Evolutionary conservation across 2,329 filamentous ascomycete species (phyloP), one percentile per base, ranked within the genome.

Genomic region (Hymenoscyphus scutula): DNA sequence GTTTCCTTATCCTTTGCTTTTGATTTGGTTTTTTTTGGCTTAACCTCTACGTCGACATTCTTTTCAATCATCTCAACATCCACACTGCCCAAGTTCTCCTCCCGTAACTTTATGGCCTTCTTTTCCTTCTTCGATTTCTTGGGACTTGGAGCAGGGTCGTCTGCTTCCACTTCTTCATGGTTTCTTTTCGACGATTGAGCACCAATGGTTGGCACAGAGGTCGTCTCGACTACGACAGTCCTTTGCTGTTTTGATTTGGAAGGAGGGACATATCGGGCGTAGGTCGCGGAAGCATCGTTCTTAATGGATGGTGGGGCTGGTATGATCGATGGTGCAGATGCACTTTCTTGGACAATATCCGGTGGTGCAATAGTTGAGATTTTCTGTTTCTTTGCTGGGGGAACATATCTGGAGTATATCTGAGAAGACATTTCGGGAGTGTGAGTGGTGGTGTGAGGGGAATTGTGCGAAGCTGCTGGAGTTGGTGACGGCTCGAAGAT

Each of bases 341-440:
- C 19, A 8, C 19, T 51, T 51, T 51, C 38, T 45, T 19, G 45
- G 8, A 51, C 23, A 23, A 51, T 51, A 51, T 51, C 45, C 4
- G 19, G 11, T 25, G 58, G 34, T 19, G 53, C 17, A 34, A 19
- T 56, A 5, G 32, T 11, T 11, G 51, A 25, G 53, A 51, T 38
- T 60, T 65, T 67, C 37, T 55, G 56, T 48, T 68, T 71, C 63
- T 69, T 74, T 17, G 63, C 57, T 13, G 69, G 65, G 6, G 73
- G 73, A 13, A 73, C 60, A 64, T 73, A 73, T 63, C 73, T 62
- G 30, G 73, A 67, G 61, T 73, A 73, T 5, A 73, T 68, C 25
- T 72, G 68, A 3, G 68, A 70, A 32, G 67, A 55, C 70, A 72
- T 54, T 32, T 17, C 25, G 27, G 53, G 7, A 6, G 25, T 7